A percentile compares a stretch with the other conserved stretches of the same genome.
Conservation (phyloP, 169 alveolate species). For the Theileria orientalis region DNA sequence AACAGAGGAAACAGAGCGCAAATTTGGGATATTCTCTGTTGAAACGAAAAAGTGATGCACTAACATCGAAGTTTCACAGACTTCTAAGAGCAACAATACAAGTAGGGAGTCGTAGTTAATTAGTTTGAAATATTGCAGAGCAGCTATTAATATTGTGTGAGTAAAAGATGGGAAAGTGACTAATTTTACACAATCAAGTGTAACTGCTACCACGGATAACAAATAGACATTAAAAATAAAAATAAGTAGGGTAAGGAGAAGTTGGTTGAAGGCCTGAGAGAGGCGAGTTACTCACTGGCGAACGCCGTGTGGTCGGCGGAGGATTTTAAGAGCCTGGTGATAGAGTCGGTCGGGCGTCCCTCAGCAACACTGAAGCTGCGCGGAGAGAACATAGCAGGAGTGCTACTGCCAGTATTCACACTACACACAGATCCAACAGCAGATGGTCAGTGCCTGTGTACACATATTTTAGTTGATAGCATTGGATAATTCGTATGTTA, state of each 20-base stretch:
- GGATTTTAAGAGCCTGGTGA: slow-evolving; percentile 83
- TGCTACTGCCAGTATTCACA: slow-evolving; percentile 89
- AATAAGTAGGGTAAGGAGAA: slow-evolving; percentile 69
- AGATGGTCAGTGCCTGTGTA: slow-evolving; percentile 51
- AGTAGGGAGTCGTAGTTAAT: slow-evolving; percentile 62
- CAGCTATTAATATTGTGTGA: not conserved
- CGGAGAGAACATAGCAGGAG: slow-evolving; percentile 95
- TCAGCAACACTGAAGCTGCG: slow-evolving; percentile 86
- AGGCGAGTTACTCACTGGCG: slow-evolving; percentile 88
- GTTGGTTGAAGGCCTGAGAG: slow-evolving; percentile 88
- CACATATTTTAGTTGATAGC: not conserved
- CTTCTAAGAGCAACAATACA: slow-evolving; percentile 86
- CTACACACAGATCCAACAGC: slow-evolving; percentile 86
- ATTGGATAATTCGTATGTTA: not conserved
- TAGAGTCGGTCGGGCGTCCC: slow-evolving; percentile 90
- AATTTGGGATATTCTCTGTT: slow-evolving; percentile 90
- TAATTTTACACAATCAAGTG: not conserved
- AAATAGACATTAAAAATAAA: not conserved
- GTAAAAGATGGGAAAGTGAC: not conserved
- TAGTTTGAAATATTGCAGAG: not conserved
- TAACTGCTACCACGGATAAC: not conserved
- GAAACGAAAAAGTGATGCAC: slow-evolving; percentile 92
- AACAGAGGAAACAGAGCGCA: slow-evolving; percentile 85
- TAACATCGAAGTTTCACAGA: slow-evolving; percentile 88
- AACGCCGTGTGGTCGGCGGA: slow-evolving; percentile 95